Percentiles rank a stretch among this genome's conserved stretches.
phyloP scores from a whole-genome alignment of 306 rosid genomes.

The cucumber (Cucumis sativus) region Cucumber_9930_V3 NC_026655.2:3439001-3439500 shows the following conservation, averaged over 20 bases:
- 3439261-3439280: constrained; percentile 84
- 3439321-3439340: background rate
- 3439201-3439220: constrained; percentile 19
- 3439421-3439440: constrained; percentile 90
- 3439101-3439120: constrained; percentile 92
- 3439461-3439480: constrained; percentile 90
- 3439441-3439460: constrained; percentile 85
- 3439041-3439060: background rate
- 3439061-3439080: constrained; percentile 95
- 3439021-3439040: background rate
- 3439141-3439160: background rate
- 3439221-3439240: constrained; percentile 83
- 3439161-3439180: background rate
- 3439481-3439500: constrained; percentile 95
- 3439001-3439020: too few relatives aligned
- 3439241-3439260: constrained; percentile 98
- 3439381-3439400: constrained; percentile 29
- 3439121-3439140: constrained; percentile 60
- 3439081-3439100: constrained; percentile 83
- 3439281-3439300: constrained; percentile 28
- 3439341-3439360: background rate
- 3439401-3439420: constrained; percentile 86
- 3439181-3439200: too few relatives aligned
- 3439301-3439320: background rate
- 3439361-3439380: background rate